Evolutionary conservation across 805 yeast species (phyloP), one percentile per base, ranked within the genome.

Genomic region (Hanseniaspora clermontiae): DNA sequence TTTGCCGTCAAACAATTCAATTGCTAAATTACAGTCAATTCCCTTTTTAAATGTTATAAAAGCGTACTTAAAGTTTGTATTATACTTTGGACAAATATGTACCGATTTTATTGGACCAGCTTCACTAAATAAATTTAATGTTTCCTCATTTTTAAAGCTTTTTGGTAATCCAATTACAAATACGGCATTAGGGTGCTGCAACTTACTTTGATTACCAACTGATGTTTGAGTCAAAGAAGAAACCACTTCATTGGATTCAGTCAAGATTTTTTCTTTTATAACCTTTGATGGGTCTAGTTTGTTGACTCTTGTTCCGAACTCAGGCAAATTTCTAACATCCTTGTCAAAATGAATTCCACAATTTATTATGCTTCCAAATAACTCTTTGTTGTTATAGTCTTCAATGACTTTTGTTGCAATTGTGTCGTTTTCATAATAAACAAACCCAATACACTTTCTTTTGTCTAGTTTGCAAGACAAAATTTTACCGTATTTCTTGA

Each of bases 401-500:
- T 61, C 55, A 37, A 74, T 72, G 38, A 72, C 74, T 1, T 58
- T 60, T 29, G 63, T 62, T 3, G 78, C 78, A 43, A 63, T 63
- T 3, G 58, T 43, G 39, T 64, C 66, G 43, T 64, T 60, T 38
- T 68, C 68, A 58, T 74, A 74, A 38, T 70, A 68, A 20, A 74
- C 65, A 53, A 72, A 74, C 0, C 76, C 78, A 51, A 73, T 72
- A 43, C 64, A 65, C 60, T 73, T 74, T 10, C 63, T 61, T 45
- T 63, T 57, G 51, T 72, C 71, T 42, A 74, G 55, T 56, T 73
- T 74, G 49, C 77, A 74, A 5, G 77, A 74, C 5, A 73, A 57
- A 7, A 74, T 69, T 51, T 71, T 74, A 27, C 81, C 82, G 64
- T 68, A 75, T 1, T 63, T 62, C 59, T 72, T 77, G 61, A 80